Evolutionary conservation across 2,329 filamentous ascomycete species (phyloP).

Genomic region (Cordyceps cicadae): DNA sequence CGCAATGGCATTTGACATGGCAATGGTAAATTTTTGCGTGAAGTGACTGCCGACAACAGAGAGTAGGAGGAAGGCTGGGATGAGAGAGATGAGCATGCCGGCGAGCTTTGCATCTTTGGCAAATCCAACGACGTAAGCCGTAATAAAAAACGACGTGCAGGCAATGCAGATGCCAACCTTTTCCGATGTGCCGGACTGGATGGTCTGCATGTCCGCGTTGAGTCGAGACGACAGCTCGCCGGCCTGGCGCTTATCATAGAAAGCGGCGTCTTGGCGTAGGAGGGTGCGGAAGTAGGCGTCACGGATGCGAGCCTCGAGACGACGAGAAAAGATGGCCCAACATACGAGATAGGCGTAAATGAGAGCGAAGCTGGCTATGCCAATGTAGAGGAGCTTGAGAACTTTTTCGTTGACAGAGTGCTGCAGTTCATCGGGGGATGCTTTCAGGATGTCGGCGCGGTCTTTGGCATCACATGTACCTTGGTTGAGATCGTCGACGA

Average conservation of each 20-base stretch:
- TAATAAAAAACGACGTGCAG: constrained; percentile 56
- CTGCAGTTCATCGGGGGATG: constrained; percentile 26
- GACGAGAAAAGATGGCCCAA: constrained; percentile 57
- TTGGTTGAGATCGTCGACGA: constrained; percentile 52
- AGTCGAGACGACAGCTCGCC: constrained; percentile 57
- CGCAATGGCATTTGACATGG: constrained; percentile 45
- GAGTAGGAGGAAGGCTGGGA: constrained; percentile 56
- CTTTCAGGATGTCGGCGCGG: constrained; percentile 1
- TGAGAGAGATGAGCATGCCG: constrained; percentile 53
- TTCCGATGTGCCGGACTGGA: constrained; percentile 61
- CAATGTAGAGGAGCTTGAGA: constrained; percentile 53
- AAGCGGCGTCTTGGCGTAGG: constrained; percentile 53
- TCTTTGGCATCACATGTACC: constrained; percentile 39
- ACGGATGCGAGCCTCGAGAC: constrained; percentile 54
- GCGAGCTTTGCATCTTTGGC: constrained; percentile 55
- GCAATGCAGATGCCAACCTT: constrained; percentile 60
- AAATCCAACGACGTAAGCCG: constrained; percentile 60
- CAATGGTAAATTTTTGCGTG: constrained; percentile 40
- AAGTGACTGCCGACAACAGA: constrained; percentile 47
- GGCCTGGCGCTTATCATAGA: constrained; percentile 54
- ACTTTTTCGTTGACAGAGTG: constrained; percentile 47
- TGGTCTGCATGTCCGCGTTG: constrained; percentile 56
- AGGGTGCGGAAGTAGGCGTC: constrained; percentile 51
- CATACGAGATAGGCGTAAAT: constrained; percentile 58
- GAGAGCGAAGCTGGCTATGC: constrained; percentile 52